phyloP scores from a whole-genome alignment of 176 grass and related monocot genomes.

The Oryza punctata region DNA sequence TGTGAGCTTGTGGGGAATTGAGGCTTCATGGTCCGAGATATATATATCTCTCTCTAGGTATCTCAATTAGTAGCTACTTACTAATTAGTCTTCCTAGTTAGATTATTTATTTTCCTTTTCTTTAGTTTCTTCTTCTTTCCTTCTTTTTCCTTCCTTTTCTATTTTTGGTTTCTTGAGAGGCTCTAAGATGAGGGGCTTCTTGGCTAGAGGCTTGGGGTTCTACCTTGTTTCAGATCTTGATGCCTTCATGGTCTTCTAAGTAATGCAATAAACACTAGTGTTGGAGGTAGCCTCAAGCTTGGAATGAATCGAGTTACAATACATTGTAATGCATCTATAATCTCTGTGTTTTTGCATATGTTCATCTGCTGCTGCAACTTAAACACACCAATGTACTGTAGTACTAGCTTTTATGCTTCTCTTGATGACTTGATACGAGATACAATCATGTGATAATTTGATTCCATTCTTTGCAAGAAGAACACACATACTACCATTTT shows the following conservation, averaged over 20 bases:
- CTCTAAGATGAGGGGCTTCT: slow-evolving; percentile 35
- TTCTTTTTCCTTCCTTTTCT: background rate
- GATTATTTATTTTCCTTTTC: background rate
- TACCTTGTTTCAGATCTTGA: slow-evolving; percentile 1
- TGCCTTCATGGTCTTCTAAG: slow-evolving; percentile 13
- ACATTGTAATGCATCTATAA: slow-evolving; percentile 34
- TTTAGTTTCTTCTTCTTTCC: background rate
- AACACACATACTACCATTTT: background rate
- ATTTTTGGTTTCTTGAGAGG: slow-evolving; percentile 25
- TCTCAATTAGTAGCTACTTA: slow-evolving; percentile 38
- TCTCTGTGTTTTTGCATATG: slow-evolving; percentile 15
- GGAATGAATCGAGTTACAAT: slow-evolving; percentile 30
- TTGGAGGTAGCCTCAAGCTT: slow-evolving; percentile 35
- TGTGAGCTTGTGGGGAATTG: slow-evolving; percentile 68
- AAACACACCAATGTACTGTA: background rate
- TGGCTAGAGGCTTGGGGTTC: slow-evolving; percentile 16
- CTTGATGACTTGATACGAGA: background rate
- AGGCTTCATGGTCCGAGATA: slow-evolving; percentile 84
- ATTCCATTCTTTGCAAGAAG: background rate
- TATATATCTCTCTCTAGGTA: slow-evolving; percentile 49
- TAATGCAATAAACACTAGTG: slow-evolving; percentile 40
- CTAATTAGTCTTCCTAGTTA: slow-evolving; percentile 25
- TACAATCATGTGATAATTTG: background rate
- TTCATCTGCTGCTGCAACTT: background rate
- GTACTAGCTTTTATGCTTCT: background rate